These are phyloP conservation scores for Pseudovirgaria hyperparasitica DNA, from an alignment of 2,329 filamentous ascomycete genomes.

Conservation along the genomic window DNA sequence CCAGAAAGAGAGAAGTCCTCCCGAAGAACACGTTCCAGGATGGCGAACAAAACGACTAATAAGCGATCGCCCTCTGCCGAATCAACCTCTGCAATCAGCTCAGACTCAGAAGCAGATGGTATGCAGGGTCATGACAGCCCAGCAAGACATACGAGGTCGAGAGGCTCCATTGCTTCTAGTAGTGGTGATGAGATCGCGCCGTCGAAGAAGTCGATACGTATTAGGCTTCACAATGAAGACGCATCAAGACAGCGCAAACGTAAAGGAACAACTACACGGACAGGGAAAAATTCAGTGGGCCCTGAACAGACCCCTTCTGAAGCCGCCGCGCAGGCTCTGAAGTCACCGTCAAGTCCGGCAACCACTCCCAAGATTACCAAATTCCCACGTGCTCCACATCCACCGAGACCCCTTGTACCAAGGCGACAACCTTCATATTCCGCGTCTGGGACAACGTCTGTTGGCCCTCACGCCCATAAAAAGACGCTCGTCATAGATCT, in stretches of 20 bases:
- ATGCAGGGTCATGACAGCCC: conserved; percentile 27
- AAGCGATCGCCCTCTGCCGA: conserved; percentile 27
- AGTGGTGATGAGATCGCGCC: conserved; percentile 53
- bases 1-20: background rate
- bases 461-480: conserved; percentile 41
- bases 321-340: conserved; percentile 59
- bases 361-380: conserved; percentile 55
- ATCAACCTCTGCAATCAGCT: conserved; percentile 50
- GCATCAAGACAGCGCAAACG: conserved; percentile 60
- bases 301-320: conserved; percentile 25
- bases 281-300: conserved; percentile 11
- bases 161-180: conserved; percentile 35
- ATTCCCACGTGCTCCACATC: conserved; percentile 81
- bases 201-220: conserved; percentile 69
- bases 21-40: background rate
- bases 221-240: conserved; percentile 78
- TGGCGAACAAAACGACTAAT: conserved; percentile 18
- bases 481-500: conserved; percentile 94
- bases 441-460: conserved; percentile 17
- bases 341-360: conserved; percentile 81
- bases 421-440: conserved; percentile 81
- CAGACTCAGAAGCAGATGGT: conserved; percentile 52
- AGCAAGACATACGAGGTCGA: conserved; percentile 49
- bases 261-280: conserved; percentile 43
- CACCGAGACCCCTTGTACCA: conserved; percentile 81